A percentile compares a stretch with the other conserved stretches of the same genome.
Conservation (phyloP, 2,329 filamentous ascomycete genomes). For the Ophiostoma sp. region DNA sequence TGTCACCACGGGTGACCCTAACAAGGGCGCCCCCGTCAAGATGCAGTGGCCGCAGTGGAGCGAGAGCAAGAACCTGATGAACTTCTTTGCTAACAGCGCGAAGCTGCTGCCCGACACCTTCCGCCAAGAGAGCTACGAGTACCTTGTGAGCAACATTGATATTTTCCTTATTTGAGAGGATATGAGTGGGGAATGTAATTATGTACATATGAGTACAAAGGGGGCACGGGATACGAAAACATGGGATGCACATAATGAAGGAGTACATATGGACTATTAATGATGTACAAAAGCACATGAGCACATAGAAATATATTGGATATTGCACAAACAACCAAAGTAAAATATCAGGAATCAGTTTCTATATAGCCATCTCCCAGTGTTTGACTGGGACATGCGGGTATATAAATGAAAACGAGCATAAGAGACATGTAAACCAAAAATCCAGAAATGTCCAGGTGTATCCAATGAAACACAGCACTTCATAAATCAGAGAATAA, state of each 20-base stretch:
- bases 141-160: conserved; percentile 31
- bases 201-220: neutral
- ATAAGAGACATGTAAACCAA: neutral
- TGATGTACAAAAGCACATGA: neutral
- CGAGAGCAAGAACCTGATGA: conserved; percentile 50
- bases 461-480: neutral
- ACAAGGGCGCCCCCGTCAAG: conserved; percentile 50
- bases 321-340: neutral
- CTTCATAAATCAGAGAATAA: neutral
- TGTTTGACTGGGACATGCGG: conserved; percentile 1
- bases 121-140: conserved; percentile 32
- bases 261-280: neutral
- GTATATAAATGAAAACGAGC: conserved; percentile 16
- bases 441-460: neutral
- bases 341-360: neutral
- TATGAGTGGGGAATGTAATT: neutral
- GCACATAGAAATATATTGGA: neutral
- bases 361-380: conserved; percentile 20
- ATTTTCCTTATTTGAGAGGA: conserved; percentile 17
- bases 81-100: conserved; percentile 41
- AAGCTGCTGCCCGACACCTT: conserved; percentile 36
- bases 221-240: neutral
- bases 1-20: conserved; percentile 69
- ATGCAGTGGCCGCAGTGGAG: conserved; percentile 47
- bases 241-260: neutral